A percentile compares a stretch with the other conserved stretches of the same genome.
phyloP scores from a whole-genome alignment of 768 basidiomycete genomes.

The Cystobasidium ongulense region DNA sequence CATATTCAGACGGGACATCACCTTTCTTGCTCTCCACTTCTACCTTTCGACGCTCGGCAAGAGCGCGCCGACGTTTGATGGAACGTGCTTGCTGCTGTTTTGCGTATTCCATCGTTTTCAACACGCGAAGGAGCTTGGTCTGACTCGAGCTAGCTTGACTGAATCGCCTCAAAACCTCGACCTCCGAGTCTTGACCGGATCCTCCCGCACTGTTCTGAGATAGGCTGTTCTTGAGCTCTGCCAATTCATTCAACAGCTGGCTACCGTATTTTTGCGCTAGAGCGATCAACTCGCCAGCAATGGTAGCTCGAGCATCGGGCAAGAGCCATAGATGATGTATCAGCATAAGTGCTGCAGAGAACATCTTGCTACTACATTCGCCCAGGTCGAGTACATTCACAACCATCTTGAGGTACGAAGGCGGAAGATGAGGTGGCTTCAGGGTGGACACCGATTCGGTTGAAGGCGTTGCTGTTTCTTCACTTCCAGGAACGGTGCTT shows the following conservation, averaged over 20 bases:
- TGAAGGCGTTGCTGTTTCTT: conserved; percentile 40
- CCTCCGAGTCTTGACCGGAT: conserved; percentile 52
- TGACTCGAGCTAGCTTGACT: conserved; percentile 88
- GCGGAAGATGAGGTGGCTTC: conserved; percentile 74
- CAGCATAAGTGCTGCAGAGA: conserved; percentile 80
- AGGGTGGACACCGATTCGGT: conserved; percentile 49
- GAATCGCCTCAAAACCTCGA: conserved; percentile 72
- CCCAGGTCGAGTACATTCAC: conserved; percentile 96
- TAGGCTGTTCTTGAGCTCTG: conserved; percentile 44
- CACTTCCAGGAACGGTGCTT: conserved; percentile 24
- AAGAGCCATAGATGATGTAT: conserved; percentile 88
- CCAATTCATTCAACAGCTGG: conserved; percentile 63
- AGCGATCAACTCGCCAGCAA: conserved; percentile 74
- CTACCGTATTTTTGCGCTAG: conserved; percentile 84
- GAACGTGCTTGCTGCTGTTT: conserved; percentile 18
- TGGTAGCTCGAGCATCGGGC: conserved; percentile 75
- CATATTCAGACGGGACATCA: background rate
- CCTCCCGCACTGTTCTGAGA: background rate
- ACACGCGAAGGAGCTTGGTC: conserved; percentile 86
- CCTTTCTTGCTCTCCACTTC: background rate
- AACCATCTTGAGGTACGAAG: conserved; percentile 73
- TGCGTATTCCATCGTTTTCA: conserved; percentile 88
- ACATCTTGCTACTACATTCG: conserved; percentile 92
- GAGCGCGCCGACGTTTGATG: background rate
- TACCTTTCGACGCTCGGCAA: background rate